Percentiles rank a stretch among this genome's conserved stretches.
These are phyloP conservation scores for Euphorbia pulcherrima DNA, from an alignment of 345 rosid species.

Conservation along the genomic window DNA sequence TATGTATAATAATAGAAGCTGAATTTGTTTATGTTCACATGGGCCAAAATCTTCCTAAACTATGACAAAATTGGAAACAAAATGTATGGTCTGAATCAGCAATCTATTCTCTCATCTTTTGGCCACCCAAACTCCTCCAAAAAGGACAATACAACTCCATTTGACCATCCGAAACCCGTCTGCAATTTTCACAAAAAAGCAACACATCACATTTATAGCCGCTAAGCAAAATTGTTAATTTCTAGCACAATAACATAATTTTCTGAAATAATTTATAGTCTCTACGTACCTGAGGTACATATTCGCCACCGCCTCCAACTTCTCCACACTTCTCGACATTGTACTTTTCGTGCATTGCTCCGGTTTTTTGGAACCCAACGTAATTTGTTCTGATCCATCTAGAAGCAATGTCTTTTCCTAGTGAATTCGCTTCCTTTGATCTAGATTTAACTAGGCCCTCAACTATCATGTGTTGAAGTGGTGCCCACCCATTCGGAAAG, in stretches of 20 bases:
- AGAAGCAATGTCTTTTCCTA: constrained; percentile 69
- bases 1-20: too few relatives aligned
- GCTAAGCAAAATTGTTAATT: too few relatives aligned
- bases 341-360: constrained; percentile 51
- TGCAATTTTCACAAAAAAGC: constrained; percentile 27
- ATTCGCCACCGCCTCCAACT: constrained; percentile 68
- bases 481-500: constrained; percentile 93
- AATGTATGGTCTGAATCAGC: constrained; percentile 12
- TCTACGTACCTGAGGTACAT: constrained; percentile 51
- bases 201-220: neutral
- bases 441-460: constrained; percentile 64
- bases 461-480: constrained; percentile 71
- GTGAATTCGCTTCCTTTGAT: constrained; percentile 43
- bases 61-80: too few relatives aligned
- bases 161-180: constrained; percentile 98
- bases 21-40: too few relatives aligned
- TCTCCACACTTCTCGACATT: constrained; percentile 49
- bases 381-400: constrained; percentile 77
- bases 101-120: constrained; percentile 40
- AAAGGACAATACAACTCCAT: constrained; percentile 76
- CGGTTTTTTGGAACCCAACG: constrained; percentile 47
- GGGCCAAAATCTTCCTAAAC: too few relatives aligned
- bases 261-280: neutral
- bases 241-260: neutral
- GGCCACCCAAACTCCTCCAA: constrained; percentile 97